Percentiles rank a stretch among this genome's conserved stretches.
Conservation (phyloP, 179 eudicot species). For the Gypsophila paniculata region DNA sequence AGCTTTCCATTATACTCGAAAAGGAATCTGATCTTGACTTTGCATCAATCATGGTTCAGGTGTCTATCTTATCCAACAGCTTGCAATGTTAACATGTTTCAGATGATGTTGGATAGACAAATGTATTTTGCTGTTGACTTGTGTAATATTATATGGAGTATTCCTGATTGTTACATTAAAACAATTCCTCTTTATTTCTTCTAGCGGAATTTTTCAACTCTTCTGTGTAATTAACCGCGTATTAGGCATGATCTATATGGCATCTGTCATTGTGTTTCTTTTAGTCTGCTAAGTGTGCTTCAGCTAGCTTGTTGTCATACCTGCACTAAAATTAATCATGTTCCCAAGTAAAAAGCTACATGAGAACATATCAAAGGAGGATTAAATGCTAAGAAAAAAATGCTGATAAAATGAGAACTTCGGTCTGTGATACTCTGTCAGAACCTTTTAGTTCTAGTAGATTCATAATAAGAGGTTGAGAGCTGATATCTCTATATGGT, state of each 20-base stretch:
- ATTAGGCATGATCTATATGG: neutral
- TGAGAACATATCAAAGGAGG: neutral
- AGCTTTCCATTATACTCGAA: slow-evolving; percentile 75
- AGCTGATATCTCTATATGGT: neutral
- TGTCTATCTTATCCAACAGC: slow-evolving; percentile 23
- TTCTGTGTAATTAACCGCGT: neutral
- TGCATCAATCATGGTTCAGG: slow-evolving; percentile 98
- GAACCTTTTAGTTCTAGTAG: neutral
- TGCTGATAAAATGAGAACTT: too few relatives aligned
- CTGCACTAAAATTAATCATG: neutral
- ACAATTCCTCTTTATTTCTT: neutral
- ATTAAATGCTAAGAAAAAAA: too few relatives aligned
- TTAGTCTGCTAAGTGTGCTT: neutral
- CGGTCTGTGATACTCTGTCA: neutral
- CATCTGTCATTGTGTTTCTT: neutral
- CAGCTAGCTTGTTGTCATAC: neutral
- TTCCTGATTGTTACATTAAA: too few relatives aligned
- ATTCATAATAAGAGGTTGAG: neutral
- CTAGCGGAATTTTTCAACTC: neutral
- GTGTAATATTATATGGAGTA: too few relatives aligned
- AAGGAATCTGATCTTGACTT: slow-evolving; percentile 82
- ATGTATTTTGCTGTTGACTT: neutral
- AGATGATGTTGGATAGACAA: slow-evolving; percentile 4
- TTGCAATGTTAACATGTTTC: neutral
- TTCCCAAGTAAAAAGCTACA: neutral